Evolutionary conservation across 1,284 basidiomycete genomes (phyloP).

Genomic region (Rhodotorula glutinis): DNA sequence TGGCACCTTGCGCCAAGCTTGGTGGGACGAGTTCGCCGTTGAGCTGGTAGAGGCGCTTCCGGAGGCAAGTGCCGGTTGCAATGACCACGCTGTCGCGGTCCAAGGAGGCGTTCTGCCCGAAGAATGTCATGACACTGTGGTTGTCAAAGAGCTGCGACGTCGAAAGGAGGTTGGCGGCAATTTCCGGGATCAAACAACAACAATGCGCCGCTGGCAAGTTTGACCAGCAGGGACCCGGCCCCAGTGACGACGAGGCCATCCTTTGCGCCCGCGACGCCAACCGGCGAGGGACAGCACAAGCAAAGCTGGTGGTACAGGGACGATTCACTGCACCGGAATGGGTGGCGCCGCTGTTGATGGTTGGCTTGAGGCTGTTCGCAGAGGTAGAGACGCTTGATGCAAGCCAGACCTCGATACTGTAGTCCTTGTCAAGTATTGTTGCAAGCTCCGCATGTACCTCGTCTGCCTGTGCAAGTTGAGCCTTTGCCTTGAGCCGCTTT

Average conservation of each 20-base stretch:
- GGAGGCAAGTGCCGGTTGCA: not conserved
- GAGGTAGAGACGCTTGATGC: not conserved
- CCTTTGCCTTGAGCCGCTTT: not conserved
- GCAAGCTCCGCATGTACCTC: not conserved
- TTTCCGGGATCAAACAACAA: not conserved
- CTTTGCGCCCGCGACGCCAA: not conserved
- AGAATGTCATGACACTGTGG: not conserved
- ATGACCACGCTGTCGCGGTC: not conserved
- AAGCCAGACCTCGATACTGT: constrained; percentile 6
- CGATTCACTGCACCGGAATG: constrained; percentile 1
- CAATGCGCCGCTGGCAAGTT: not conserved
- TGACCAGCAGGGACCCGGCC: not conserved
- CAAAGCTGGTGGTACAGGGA: not conserved
- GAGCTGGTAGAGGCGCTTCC: not conserved
- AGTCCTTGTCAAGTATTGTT: not conserved
- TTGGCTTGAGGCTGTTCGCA: not conserved
- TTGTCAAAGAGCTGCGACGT: not conserved
- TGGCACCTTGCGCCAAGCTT: not conserved
- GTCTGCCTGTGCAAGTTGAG: not conserved
- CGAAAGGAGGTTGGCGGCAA: not conserved
- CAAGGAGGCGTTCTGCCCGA: not conserved
- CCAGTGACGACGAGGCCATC: constrained; percentile 1
- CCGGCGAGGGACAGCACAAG: not conserved
- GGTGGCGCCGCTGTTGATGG: constrained; percentile 4
- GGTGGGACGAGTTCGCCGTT: not conserved